phyloP scores from a whole-genome alignment of 805 yeast species.

The Sugiyamaella qingdaonensis region DNA sequence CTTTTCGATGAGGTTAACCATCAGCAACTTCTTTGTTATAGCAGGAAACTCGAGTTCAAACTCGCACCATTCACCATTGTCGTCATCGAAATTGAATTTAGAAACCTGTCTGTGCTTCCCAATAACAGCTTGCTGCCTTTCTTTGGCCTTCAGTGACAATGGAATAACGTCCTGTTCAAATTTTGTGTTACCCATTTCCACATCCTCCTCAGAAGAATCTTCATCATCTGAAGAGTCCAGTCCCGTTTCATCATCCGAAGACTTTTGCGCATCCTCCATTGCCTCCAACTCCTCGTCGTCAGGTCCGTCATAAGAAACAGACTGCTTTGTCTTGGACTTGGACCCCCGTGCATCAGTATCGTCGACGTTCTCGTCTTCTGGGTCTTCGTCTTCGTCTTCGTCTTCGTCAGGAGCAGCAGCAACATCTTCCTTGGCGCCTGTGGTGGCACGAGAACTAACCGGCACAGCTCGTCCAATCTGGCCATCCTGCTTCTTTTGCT shows the following conservation, averaged over 20 bases:
- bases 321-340: constrained; percentile 68
- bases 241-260: constrained; percentile 31
- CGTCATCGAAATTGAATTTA: constrained; percentile 86
- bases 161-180: constrained; percentile 18
- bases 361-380: constrained; percentile 51
- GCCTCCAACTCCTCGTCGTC: constrained; percentile 93
- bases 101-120: constrained; percentile 69
- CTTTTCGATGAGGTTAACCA: constrained; percentile 95
- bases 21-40: constrained; percentile 84
- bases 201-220: constrained; percentile 39
- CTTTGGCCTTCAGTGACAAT: constrained; percentile 62
- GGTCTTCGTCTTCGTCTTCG: constrained; percentile 55
- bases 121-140: constrained; percentile 80
- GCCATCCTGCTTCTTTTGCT: constrained; percentile 54
- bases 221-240: constrained; percentile 38
- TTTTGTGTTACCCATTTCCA: constrained; percentile 35
- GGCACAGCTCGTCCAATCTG: constrained; percentile 39
- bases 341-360: constrained; percentile 8
- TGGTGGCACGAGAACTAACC: constrained; percentile 34
- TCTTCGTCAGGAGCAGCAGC: constrained; percentile 36
- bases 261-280: constrained; percentile 68
- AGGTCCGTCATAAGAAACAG: constrained; percentile 89
- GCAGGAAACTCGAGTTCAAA: constrained; percentile 80
- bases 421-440: constrained; percentile 26
- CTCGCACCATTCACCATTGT: constrained; percentile 86